Base-by-base conservation (phyloP, 2,329 filamentous ascomycete genomes). In the Ophiosphaerella narmari region DNA sequence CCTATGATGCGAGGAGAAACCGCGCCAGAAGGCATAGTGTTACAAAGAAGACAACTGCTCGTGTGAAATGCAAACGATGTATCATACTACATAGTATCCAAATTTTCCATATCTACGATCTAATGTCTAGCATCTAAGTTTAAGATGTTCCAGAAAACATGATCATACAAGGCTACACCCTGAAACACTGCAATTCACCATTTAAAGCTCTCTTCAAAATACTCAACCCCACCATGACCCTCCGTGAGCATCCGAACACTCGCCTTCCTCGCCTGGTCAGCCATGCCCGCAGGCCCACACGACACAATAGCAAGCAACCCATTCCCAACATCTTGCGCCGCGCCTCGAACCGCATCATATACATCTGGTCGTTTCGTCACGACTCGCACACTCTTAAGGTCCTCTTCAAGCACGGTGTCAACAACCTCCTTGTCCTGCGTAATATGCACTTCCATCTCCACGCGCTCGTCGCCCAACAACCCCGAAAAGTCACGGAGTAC, bases 191-290 rank as follows among this genome's bases (percentile, higher is more conserved):
- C 13, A 40, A 4, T 7, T 38, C 35, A 70, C 72, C 82, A 78
- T 51, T 74, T 73, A 53, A 79, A 80, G 11, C 43, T 48, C 55
- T 80, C 78, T 54, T 80, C 78, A 34, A 78, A 72, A 57, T 79
- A 80, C 42, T 75, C 71, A 8, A 80, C 61, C 0, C 66, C 58
- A 2, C 49, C 43, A 49, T 56, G 55, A 0, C 68, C 67, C 23
- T 50, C 50, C 7, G 37, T 57, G 29, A 72, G 41, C 58, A 74
- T 72, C 8, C 63, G 37, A 43, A 75, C 70, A 45, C 75, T 73
- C 11, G 75, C 73, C 16, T 59, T 70, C 23, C 78, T 66, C 8
- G 74, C 72, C 45, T 79, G 70, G 51, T 79, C 75, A 9, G 76
- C 77, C 77, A 80, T 77, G 1, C 62, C 66, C 0, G 64, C 63